phyloP scores from a whole-genome alignment of 1,284 basidiomycete species.

The Peniophora sp. region DNA sequence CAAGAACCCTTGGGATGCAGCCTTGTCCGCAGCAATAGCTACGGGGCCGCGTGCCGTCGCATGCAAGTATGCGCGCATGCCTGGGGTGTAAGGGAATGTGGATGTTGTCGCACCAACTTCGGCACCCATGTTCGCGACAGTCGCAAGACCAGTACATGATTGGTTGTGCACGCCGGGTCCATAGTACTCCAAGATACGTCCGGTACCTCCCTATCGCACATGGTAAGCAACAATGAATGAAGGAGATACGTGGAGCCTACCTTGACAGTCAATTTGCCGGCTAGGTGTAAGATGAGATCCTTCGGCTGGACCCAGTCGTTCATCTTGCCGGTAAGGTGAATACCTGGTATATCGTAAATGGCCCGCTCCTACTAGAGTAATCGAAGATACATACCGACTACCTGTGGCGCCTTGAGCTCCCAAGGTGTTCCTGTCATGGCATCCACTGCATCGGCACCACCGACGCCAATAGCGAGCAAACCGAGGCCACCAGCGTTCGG shows the following conservation, averaged over 20 bases:
- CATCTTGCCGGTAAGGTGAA: conserved; percentile 86
- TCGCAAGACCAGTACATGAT: conserved; percentile 93
- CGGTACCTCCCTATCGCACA: conserved; percentile 76
- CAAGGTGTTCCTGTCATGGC: conserved; percentile 97
- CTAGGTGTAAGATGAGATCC: conserved; percentile 92
- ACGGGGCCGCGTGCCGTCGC: conserved; percentile 90
- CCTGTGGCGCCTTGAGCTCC: conserved; percentile 93
- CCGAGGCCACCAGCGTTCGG: conserved; percentile 98
- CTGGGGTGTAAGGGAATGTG: conserved; percentile 90
- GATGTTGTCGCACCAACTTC: conserved; percentile 99
- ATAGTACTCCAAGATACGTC: conserved; percentile 95
- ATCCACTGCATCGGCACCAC: conserved; percentile 98
- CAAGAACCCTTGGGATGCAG: conserved; percentile 75
- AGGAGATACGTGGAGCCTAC: conserved; percentile 33
- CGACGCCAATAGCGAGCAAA: conserved; percentile 97
- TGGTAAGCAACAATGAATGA: conserved; percentile 4
- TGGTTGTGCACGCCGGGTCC: conserved; percentile 89
- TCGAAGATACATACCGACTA: conserved; percentile 53
- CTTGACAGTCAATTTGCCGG: conserved; percentile 90
- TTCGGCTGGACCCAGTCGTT: conserved; percentile 94
- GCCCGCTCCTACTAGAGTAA: not conserved
- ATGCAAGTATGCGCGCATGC: conserved; percentile 85
- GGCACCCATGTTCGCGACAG: conserved; percentile 98
- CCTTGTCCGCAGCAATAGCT: conserved; percentile 80
- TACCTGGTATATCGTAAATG: conserved; percentile 31